Evolutionary conservation across 2,329 filamentous ascomycete species (phyloP), one percentile per base, ranked within the genome.

Genomic region (Coleophoma eucalyptorum): DNA sequence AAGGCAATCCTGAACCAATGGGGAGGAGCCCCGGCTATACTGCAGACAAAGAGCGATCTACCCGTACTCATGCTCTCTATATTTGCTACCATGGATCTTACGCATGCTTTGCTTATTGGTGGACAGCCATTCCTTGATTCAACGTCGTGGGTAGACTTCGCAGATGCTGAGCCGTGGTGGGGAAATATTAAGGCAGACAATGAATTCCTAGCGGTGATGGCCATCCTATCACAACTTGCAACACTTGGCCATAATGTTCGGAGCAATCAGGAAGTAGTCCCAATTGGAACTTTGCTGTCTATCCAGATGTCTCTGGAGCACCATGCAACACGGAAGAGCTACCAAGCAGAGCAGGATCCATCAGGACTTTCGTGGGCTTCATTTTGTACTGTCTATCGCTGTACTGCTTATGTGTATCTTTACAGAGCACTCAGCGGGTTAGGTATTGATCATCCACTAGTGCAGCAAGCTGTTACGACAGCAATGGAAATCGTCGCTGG

Each of bases 1-100:
- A 61, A 61, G 46, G 60, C 61, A 3, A 62, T 61, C 26, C 49
- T 63, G 21, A 60, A 58, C 35, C 58, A 62, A 47, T 62, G 61
- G 61, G 58, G 50, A 31, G 58, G 60, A 5, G 54, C 57, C 44
- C 52, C 50, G 31, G 55, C 52, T 5, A 57, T 61, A 8, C 55
- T 63, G 20, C 49, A 56, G 11, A 34, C 44, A 21, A 61, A 61
- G 31, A 35, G 50, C 20, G 58, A 63, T 20, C 46, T 63, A 10
- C 61, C 61, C 4, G 64, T 70, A 11, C 61, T 74, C 56, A 68
- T 75, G 43, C 50, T 74, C 6, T 73, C 72, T 0, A 71, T 73
- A 44, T 75, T 74, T 43, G 66, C 67, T 2, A 72, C 72, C 0
- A 68, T 70, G 49, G 72, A 75, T 50, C 61, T 75, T 10, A 74